Evolutionary conservation across 2,329 filamentous ascomycete genomes (phyloP).

Genomic region (Chaetomium globosum): DNA sequence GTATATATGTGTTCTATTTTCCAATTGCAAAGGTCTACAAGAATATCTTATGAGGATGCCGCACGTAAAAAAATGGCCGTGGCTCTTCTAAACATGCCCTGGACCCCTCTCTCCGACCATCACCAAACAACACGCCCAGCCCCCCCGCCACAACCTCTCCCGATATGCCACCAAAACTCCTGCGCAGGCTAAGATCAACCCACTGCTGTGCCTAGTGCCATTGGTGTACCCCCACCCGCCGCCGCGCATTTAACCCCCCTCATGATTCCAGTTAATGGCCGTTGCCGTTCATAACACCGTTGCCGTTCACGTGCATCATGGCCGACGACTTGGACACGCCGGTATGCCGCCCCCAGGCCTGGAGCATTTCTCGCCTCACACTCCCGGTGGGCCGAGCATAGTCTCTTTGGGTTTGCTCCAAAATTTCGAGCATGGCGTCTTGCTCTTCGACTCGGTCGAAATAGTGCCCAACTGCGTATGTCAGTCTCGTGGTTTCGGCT

Average conservation of each 20-base stretch:
- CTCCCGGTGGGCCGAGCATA: conserved; percentile 22
- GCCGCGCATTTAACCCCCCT: neutral
- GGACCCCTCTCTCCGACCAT: neutral
- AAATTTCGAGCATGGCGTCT: conserved; percentile 16
- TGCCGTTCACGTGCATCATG: neutral
- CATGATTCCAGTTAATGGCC: neutral
- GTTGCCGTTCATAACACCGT: neutral
- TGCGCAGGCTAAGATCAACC: neutral
- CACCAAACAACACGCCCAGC: neutral
- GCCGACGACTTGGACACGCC: neutral
- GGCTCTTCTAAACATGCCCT: neutral
- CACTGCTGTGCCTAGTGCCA: neutral
- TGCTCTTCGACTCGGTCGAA: conserved; percentile 16
- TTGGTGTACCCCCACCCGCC: neutral
- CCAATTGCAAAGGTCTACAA: neutral
- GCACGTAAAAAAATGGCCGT: neutral
- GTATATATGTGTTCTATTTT: neutral
- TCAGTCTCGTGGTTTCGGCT: neutral
- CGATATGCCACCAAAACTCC: neutral
- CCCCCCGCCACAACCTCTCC: neutral
- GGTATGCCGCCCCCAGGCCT: conserved; percentile 9
- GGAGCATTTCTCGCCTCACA: conserved; percentile 14
- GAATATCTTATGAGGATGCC: neutral
- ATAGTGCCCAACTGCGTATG: conserved; percentile 18
- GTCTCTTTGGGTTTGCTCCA: conserved; percentile 20